Evolutionary conservation across 73 alveolate genomes (phyloP).

Genomic region (Tetrahymena borealis): DNA sequence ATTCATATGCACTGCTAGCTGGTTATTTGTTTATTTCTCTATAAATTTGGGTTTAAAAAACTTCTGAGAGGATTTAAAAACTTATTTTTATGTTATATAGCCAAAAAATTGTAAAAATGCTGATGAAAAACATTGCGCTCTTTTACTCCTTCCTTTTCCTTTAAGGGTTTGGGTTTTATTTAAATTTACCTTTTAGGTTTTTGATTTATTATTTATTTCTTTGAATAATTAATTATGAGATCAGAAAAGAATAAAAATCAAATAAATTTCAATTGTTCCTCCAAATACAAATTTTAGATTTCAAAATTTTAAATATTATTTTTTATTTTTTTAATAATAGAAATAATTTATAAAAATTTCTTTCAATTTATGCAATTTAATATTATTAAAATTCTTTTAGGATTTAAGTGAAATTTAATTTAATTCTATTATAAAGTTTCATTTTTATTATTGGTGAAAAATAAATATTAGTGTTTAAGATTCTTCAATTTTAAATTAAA

Average conservation of each 20-base stretch:
- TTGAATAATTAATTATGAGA: not conserved
- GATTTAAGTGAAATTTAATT: too few relatives aligned
- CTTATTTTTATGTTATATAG: not conserved
- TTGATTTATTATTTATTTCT: not conserved
- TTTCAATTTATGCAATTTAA: too few relatives aligned
- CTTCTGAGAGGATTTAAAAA: not conserved
- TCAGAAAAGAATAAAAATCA: too few relatives aligned
- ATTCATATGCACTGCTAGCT: constrained; percentile 1
- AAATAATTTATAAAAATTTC: too few relatives aligned
- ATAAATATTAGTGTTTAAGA: not conserved
- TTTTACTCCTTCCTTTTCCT: not conserved
- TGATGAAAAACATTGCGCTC: not conserved
- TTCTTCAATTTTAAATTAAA: not conserved
- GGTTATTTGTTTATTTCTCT: not conserved
- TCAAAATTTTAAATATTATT: too few relatives aligned
- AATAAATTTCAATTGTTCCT: too few relatives aligned
- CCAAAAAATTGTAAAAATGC: not conserved
- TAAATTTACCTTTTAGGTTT: not conserved
- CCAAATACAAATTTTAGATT: too few relatives aligned
- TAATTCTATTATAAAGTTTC: not conserved
- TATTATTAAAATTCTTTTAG: too few relatives aligned
- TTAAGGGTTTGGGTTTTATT: not conserved
- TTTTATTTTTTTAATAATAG: too few relatives aligned
- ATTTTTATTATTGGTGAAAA: not conserved
- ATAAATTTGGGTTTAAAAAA: not conserved